Evolutionary conservation across 495 filamentous ascomycete species (phyloP).

Genomic region (Penicillium robsamsonii): DNA sequence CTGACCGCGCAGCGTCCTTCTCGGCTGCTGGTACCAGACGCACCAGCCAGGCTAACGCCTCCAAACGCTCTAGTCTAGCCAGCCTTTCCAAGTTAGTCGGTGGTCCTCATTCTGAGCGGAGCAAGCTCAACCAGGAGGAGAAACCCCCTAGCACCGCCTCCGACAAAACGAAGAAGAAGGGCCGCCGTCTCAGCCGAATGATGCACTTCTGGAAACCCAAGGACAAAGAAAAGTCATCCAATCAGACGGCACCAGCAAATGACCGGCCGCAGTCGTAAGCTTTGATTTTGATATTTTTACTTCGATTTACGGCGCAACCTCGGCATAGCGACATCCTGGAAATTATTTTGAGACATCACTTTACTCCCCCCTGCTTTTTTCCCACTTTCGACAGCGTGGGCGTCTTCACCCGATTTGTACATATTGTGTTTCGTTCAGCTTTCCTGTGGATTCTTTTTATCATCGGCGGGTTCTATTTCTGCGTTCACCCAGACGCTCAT

Average conservation of each 20-base stretch:
- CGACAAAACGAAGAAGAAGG: conserved; percentile 68
- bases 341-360: conserved; percentile 14
- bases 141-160: conserved; percentile 52
- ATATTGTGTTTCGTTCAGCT: conserved; percentile 23
- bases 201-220: conserved; percentile 80
- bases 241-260: conserved; percentile 17
- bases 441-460: conserved; percentile 28
- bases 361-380: conserved; percentile 25
- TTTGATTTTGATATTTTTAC: conserved; percentile 25
- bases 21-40: conserved; percentile 64
- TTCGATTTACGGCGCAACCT: conserved; percentile 31
- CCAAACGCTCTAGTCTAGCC: conserved; percentile 77
- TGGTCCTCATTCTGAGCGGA: conserved; percentile 72
- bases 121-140: conserved; percentile 76
- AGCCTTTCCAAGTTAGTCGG: conserved; percentile 82
- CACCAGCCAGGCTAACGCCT: conserved; percentile 38
- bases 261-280: conserved; percentile 24
- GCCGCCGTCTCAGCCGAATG: conserved; percentile 72
- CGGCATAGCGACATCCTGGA: conserved; percentile 35
- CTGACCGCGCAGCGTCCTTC: conserved; percentile 67
- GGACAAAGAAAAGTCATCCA: conserved; percentile 42
- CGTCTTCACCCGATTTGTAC: conserved; percentile 24
- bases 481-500: conserved; percentile 28
- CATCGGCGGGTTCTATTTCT: conserved; percentile 18
- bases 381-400: conserved; percentile 18